Conservation (phyloP, 2,329 filamentous ascomycete species). For the Annulohypoxylon truncatum region DNA sequence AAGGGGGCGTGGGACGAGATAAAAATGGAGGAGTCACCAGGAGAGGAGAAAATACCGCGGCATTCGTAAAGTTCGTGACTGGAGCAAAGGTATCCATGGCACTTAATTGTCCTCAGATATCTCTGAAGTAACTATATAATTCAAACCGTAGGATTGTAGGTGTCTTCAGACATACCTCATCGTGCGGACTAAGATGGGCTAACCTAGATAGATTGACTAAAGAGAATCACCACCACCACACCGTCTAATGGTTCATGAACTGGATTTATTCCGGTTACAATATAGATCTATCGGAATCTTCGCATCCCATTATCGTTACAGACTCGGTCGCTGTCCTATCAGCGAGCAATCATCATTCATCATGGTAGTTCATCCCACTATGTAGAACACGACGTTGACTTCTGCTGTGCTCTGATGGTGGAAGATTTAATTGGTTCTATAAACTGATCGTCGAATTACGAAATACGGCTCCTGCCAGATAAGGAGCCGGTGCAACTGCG, state of each 20-base stretch:
- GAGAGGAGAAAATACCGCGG: background rate
- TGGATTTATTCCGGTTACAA: background rate
- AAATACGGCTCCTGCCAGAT: slow-evolving; percentile 22
- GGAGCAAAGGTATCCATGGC: background rate
- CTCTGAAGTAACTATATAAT: background rate
- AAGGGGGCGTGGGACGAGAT: background rate
- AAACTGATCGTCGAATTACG: slow-evolving; percentile 15
- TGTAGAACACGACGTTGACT: slow-evolving; percentile 7
- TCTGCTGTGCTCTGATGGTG: slow-evolving; percentile 16
- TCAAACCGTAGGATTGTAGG: background rate
- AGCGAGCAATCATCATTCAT: slow-evolving; percentile 5
- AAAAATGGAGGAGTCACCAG: background rate
- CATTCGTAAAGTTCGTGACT: background rate
- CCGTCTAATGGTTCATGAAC: background rate
- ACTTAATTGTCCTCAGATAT: background rate
- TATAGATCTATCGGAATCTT: slow-evolving; percentile 13
- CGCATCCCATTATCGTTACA: slow-evolving; percentile 13
- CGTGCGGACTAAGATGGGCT: background rate
- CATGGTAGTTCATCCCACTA: slow-evolving; percentile 3
- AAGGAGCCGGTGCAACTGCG: slow-evolving; percentile 22
- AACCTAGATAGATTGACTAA: background rate
- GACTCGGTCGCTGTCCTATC: slow-evolving; percentile 10
- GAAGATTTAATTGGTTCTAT: slow-evolving; percentile 25
- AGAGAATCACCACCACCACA: background rate
- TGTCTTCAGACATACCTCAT: background rate